Evolutionary conservation across 805 yeast species (phyloP).

Genomic region (Metschnikowia amazonensis): DNA sequence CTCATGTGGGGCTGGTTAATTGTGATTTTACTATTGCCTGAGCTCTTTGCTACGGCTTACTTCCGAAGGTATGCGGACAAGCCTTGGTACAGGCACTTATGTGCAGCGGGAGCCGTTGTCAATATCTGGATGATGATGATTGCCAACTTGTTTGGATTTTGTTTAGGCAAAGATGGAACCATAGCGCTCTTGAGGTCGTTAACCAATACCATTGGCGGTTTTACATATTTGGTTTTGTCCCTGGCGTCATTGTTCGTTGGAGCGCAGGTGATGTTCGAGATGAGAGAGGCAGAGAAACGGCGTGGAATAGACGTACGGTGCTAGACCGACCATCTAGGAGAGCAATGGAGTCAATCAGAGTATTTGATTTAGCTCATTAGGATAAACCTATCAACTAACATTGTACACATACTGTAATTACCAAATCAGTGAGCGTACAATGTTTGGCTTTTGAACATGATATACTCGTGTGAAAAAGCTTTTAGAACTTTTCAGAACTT

Average conservation of each 20-base stretch:
- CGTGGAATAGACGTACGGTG: slow-evolving; percentile 81
- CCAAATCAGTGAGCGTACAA: too few species aligned
- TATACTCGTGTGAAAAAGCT: not conserved
- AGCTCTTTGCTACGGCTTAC: slow-evolving; percentile 56
- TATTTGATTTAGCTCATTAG: too few species aligned
- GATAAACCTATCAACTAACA: too few species aligned
- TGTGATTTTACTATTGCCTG: slow-evolving; percentile 85
- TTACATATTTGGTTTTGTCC: slow-evolving; percentile 57
- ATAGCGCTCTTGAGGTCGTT: slow-evolving; percentile 59
- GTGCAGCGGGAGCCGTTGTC: slow-evolving; percentile 82
- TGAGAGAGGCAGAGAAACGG: slow-evolving; percentile 81
- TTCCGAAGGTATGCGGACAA: slow-evolving; percentile 38
- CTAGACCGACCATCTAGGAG: slow-evolving; percentile 21
- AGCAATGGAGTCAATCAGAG: not conserved
- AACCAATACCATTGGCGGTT: slow-evolving; percentile 68
- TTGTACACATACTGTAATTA: too few species aligned
- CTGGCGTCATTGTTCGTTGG: slow-evolving; percentile 73
- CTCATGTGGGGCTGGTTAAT: slow-evolving; percentile 95
- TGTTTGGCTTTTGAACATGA: too few species aligned
- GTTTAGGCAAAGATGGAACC: slow-evolving; percentile 87
- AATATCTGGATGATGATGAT: slow-evolving; percentile 98
- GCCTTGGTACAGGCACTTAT: slow-evolving; percentile 75
- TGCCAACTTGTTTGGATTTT: slow-evolving; percentile 92
- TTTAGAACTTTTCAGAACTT: not conserved
- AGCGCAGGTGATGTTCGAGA: slow-evolving; percentile 90